Evolutionary conservation across 2,329 filamentous ascomycete genomes (phyloP).

Genomic region (Fusarium phyllophilum): DNA sequence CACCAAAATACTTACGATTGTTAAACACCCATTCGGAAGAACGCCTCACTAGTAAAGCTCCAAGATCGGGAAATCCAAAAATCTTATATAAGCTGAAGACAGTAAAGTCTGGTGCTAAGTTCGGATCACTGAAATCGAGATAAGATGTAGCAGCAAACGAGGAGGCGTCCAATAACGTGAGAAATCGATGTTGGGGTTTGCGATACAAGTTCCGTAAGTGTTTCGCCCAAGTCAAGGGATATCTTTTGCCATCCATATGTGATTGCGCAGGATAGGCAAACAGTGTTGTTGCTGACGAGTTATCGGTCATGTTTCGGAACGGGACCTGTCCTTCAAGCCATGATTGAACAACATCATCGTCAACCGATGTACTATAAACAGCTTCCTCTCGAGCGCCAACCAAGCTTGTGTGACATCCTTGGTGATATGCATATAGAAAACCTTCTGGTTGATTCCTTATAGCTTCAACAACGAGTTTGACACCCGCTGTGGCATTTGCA

Average conservation of each 20-base stretch:
- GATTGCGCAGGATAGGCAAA: slow-evolving; percentile 93
- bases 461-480: slow-evolving; percentile 86
- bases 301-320: slow-evolving; percentile 40
- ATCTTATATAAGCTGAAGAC: slow-evolving; percentile 95
- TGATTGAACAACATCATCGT: slow-evolving; percentile 68
- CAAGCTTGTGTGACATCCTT: slow-evolving; percentile 86
- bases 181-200: slow-evolving; percentile 52
- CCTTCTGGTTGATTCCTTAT: slow-evolving; percentile 75
- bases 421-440: slow-evolving; percentile 85
- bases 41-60: slow-evolving; percentile 84
- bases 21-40: slow-evolving; percentile 71
- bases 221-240: slow-evolving; percentile 76
- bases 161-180: slow-evolving; percentile 85
- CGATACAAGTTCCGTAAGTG: slow-evolving; percentile 51
- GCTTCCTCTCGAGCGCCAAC: slow-evolving; percentile 84
- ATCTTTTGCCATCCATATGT: slow-evolving; percentile 85
- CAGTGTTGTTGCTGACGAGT: slow-evolving; percentile 48
- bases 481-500: slow-evolving; percentile 88
- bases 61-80: slow-evolving; percentile 95
- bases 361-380: slow-evolving; percentile 70
- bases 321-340: slow-evolving; percentile 66
- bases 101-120: slow-evolving; percentile 80
- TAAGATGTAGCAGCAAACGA: slow-evolving; percentile 81
- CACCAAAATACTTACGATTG: slow-evolving; percentile 85
- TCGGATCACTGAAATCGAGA: slow-evolving; percentile 73